A percentile compares a stretch with the other conserved stretches of the same genome.
Evolutionary conservation across 768 basidiomycete species (phyloP).

Genomic region (Tulasnella sp.): DNA sequence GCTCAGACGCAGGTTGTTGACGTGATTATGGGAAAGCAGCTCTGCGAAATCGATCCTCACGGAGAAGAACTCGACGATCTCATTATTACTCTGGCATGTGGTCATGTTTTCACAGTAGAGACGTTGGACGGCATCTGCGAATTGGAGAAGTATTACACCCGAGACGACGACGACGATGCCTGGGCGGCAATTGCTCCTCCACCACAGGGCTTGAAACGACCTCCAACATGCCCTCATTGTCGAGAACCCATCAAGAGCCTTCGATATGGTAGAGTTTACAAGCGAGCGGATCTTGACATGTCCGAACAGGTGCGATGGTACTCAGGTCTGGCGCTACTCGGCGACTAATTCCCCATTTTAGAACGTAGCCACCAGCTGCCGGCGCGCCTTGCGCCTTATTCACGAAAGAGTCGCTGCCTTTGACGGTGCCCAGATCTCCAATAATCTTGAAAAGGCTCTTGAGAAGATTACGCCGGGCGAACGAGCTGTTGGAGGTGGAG

Average conservation of each 20-base stretch:
- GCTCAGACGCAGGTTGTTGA: conserved; percentile 50
- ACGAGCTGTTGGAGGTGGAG: background rate
- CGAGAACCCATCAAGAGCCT: conserved; percentile 52
- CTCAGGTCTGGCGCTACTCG: background rate
- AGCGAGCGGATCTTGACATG: conserved; percentile 61
- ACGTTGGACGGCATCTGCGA: conserved; percentile 60
- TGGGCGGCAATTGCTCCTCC: conserved; percentile 50
- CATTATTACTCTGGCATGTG: conserved; percentile 58
- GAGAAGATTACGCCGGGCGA: background rate
- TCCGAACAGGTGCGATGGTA: conserved; percentile 42
- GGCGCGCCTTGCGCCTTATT: conserved; percentile 30
- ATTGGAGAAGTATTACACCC: conserved; percentile 50
- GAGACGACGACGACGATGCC: conserved; percentile 37
- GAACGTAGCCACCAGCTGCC: conserved; percentile 55
- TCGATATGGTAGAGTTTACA: conserved; percentile 59
- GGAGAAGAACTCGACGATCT: conserved; percentile 45
- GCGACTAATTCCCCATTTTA: conserved; percentile 24
- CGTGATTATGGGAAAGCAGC: conserved; percentile 49
- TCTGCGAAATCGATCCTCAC: conserved; percentile 48
- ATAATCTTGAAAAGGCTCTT: background rate
- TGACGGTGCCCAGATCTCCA: background rate
- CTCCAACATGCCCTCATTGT: conserved; percentile 61
- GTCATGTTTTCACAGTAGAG: conserved; percentile 68
- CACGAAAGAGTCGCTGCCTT: background rate
- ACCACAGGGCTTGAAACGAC: conserved; percentile 37